Percentiles rank a stretch among this genome's conserved stretches.
Evolutionary conservation across 2,329 filamentous ascomycete genomes (phyloP).

Genomic region (Chrysoporthe cubensis): DNA sequence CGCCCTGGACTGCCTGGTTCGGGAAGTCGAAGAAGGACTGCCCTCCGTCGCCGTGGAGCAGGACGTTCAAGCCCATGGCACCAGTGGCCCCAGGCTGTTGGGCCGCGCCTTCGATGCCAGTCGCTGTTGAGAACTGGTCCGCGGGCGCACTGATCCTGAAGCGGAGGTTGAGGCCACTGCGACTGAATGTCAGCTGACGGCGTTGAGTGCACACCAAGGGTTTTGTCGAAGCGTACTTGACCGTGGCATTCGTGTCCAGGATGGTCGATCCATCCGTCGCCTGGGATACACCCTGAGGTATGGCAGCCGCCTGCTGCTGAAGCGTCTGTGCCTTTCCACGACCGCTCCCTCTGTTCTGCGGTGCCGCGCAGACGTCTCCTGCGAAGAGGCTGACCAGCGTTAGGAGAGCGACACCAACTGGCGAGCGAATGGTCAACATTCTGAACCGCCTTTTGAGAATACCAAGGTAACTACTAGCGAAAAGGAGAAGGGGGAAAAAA

Average conservation of each 20-base stretch:
- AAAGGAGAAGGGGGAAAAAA: conserved; percentile 13
- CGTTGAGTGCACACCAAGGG: not conserved
- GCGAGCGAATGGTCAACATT: conserved; percentile 34
- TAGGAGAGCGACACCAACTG: conserved; percentile 23
- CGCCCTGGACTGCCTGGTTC: conserved; percentile 55
- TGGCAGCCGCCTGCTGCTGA: conserved; percentile 36
- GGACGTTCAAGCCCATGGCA: conserved; percentile 56
- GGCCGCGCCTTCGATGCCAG: conserved; percentile 52
- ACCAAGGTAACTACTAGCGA: conserved; percentile 1
- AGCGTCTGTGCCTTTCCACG: conserved; percentile 30
- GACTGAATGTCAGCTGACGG: conserved; percentile 7
- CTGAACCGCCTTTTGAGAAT: conserved; percentile 5
- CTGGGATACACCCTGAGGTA: conserved; percentile 42
- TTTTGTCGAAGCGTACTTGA: conserved; percentile 48
- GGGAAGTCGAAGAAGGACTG: conserved; percentile 63
- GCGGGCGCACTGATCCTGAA: conserved; percentile 61
- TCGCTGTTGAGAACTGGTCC: conserved; percentile 53
- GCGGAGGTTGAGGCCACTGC: conserved; percentile 55
- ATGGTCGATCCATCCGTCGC: conserved; percentile 60
- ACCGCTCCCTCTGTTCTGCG: conserved; percentile 16
- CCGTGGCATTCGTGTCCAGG: conserved; percentile 56
- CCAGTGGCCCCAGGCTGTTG: conserved; percentile 39
- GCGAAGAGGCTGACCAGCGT: conserved; percentile 27
- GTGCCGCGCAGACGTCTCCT: conserved; percentile 27
- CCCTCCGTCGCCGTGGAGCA: conserved; percentile 62